A percentile compares a stretch with the other conserved stretches of the same genome.
phyloP scores from a whole-genome alignment of 2,329 filamentous ascomycete genomes.

The Epichloe sp. region DNA sequence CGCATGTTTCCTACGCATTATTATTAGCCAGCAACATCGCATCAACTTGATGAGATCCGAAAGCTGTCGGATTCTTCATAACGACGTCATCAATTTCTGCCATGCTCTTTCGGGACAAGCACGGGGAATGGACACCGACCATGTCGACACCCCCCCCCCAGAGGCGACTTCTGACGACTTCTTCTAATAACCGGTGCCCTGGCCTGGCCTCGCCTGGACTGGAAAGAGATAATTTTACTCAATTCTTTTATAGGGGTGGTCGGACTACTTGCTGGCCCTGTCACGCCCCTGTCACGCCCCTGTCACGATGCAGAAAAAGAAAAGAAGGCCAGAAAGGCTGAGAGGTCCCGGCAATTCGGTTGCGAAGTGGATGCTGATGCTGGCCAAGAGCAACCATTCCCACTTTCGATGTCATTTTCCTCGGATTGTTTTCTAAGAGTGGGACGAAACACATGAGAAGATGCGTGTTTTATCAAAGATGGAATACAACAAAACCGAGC shows the following conservation, averaged over 20 bases:
- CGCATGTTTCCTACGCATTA: neutral
- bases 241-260: neutral
- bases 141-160: neutral
- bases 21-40: neutral
- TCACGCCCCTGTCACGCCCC: neutral
- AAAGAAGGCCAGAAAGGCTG: neutral
- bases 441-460: neutral
- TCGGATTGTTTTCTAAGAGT: neutral
- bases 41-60: neutral
- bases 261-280: too few species aligned
- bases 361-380: neutral
- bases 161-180: neutral
- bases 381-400: neutral
- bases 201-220: neutral
- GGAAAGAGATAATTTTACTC: neutral
- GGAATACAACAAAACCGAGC: too few species aligned
- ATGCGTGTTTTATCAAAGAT: too few species aligned
- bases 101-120: neutral
- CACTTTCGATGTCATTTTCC: neutral
- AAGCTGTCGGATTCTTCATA: neutral
- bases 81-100: conserved; percentile 3
- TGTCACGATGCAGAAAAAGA: neutral
- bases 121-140: neutral
- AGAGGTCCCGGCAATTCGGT: neutral
- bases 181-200: neutral